Evolutionary conservation across 192 early-diverging fungal species (phyloP), one percentile per base, ranked within the genome.

Genomic region (Chytriomyces hyalinus): DNA sequence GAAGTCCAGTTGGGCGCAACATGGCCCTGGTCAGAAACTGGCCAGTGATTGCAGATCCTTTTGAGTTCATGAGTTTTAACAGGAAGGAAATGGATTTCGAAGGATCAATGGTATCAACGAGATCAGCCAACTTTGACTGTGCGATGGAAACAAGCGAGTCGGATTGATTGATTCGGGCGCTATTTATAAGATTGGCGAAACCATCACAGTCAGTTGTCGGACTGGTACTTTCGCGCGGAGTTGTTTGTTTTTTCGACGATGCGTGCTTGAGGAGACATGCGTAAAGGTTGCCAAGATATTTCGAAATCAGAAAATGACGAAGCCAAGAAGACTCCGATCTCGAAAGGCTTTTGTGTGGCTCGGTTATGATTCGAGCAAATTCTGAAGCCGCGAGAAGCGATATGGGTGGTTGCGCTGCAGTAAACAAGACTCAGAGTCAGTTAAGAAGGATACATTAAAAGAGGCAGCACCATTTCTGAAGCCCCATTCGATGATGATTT

Each of bases 401-500:
- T 4, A 22, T 71, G 69, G 8, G 50, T 20, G 6, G 22, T 10
- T 45, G 15, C 3, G 9, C 20, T n/a, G 67, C 36, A 20, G 67
- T 68, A 47, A 13, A 22, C 43, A 20, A 68, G 22, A 13, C 36
- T 46, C 15, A 6, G 17, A 26, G 8, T 43, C 26, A 0, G 4
- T 65, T 0, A 13, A 43, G 63, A 22, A 22, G 5, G 26, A 28
- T 22, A 4, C 64, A 28, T 26, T 15, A 15, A 6, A 5, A 65
- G 26, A 15, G 3, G 13, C 24, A 13, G 13, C n/a, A 22, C 64
- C 64, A 5, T 28, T 17, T 15, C 64, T 17, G 15, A 68, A 45
- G 24, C 67, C 67, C 67, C 67, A 68, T 9, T 28, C 36, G 10
- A 68, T 20, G 17, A 45, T 20, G 43, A 68, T 68, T 43, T 68